Percentiles rank a stretch among this genome's conserved stretches.
These are phyloP conservation scores for Echinosophora koreensis DNA, from an alignment of 306 rosid genomes.

Conservation along the genomic window DNA sequence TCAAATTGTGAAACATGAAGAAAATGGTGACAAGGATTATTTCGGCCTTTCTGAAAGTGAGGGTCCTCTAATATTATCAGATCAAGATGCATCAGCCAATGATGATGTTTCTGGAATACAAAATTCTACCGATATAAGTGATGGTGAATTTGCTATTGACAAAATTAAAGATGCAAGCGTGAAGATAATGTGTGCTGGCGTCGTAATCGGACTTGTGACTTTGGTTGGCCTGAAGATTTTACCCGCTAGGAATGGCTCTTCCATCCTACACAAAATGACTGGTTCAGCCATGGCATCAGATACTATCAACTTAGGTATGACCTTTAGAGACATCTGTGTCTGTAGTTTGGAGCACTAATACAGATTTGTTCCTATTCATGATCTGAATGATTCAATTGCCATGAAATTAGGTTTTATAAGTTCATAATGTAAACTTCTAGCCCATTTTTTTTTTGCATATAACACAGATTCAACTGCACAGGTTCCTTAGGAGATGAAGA, in stretches of 20 bases:
- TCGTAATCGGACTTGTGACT: slow-evolving; percentile 81
- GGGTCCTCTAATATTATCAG: slow-evolving; percentile 53
- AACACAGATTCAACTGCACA: slow-evolving; percentile 46
- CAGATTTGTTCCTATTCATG: not conserved
- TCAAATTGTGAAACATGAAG: slow-evolving; percentile 52
- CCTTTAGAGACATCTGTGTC: slow-evolving; percentile 13
- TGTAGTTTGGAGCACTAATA: slow-evolving; percentile 25
- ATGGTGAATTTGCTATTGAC: slow-evolving; percentile 64
- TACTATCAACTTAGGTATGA: slow-evolving; percentile 65
- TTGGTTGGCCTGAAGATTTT: slow-evolving; percentile 73
- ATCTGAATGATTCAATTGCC: slow-evolving; percentile 26
- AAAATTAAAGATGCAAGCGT: slow-evolving; percentile 78
- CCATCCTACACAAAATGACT: slow-evolving; percentile 53
- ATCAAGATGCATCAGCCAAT: slow-evolving; percentile 54
- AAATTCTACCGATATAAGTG: slow-evolving; percentile 47
- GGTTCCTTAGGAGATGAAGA: slow-evolving; percentile 59
- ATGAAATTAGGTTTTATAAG: slow-evolving; percentile 32
- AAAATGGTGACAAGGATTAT: slow-evolving; percentile 57
- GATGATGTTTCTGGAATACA: slow-evolving; percentile 59
- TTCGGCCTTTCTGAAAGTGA: slow-evolving; percentile 56
- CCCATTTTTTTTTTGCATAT: slow-evolving; percentile 26
- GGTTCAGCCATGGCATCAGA: slow-evolving; percentile 62
- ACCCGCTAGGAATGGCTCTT: slow-evolving; percentile 62
- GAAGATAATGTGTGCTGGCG: slow-evolving; percentile 90
- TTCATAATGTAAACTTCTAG: slow-evolving; percentile 31